Conservation (phyloP, 2,329 filamentous ascomycete genomes). For the Trichoderma asperellum region DNA sequence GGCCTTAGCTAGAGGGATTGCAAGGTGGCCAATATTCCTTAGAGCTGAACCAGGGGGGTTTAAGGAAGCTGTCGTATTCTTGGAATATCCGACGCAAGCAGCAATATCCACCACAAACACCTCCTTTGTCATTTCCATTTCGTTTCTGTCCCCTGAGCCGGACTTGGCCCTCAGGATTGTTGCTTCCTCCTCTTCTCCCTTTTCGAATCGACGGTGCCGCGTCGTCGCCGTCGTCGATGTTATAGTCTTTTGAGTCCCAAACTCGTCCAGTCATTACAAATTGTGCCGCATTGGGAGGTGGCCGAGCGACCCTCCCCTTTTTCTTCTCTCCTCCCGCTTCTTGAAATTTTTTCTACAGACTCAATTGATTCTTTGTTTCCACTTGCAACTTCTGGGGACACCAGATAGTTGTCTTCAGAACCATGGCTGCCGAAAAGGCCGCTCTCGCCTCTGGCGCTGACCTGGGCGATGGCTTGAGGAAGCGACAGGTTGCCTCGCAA, state of each 20-base stretch:
- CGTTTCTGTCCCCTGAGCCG: constrained; percentile 33
- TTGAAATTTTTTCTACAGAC: neutral
- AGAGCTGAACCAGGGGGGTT: constrained; percentile 26
- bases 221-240: constrained; percentile 32
- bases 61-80: constrained; percentile 27
- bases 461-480: constrained; percentile 58
- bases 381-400: constrained; percentile 14
- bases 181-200: constrained; percentile 33
- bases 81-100: constrained; percentile 20
- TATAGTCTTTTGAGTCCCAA: constrained; percentile 39
- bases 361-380: constrained; percentile 20
- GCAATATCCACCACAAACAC: constrained; percentile 22
- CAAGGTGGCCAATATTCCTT: constrained; percentile 30
- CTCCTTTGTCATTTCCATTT: constrained; percentile 33
- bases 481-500: constrained; percentile 53
- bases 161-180: constrained; percentile 32
- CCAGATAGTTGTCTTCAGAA: constrained; percentile 28
- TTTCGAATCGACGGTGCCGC: constrained; percentile 36
- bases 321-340: constrained; percentile 16
- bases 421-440: constrained; percentile 60
- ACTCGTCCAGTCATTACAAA: constrained; percentile 45
- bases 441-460: constrained; percentile 65
- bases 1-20: constrained; percentile 21
- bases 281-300: constrained; percentile 25
- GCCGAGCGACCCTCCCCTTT: constrained; percentile 31